phyloP scores from a whole-genome alignment of 805 yeast genomes.

The Lipomyces kockii region DNA sequence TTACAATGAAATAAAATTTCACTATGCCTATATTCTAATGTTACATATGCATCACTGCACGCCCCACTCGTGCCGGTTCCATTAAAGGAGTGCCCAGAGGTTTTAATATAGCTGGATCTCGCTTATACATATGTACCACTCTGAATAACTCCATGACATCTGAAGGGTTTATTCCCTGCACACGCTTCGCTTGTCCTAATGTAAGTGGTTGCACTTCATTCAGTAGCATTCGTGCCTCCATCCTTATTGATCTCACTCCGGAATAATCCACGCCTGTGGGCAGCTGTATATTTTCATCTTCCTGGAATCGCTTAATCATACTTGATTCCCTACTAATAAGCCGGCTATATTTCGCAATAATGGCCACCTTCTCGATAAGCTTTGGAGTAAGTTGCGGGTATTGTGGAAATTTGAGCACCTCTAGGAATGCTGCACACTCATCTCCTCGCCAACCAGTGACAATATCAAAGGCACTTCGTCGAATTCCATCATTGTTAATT shows the following conservation, averaged over 20 bases:
- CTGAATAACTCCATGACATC: slow-evolving; percentile 76
- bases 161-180: slow-evolving; percentile 95
- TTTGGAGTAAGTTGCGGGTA: slow-evolving; percentile 46
- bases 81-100: not conserved
- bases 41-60: too few relatives aligned
- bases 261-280: slow-evolving; percentile 71
- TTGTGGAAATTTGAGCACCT: slow-evolving; percentile 48
- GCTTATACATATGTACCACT: slow-evolving; percentile 7
- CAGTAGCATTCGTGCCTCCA: slow-evolving; percentile 50
- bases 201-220: slow-evolving; percentile 83
- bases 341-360: slow-evolving; percentile 84
- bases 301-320: slow-evolving; percentile 73
- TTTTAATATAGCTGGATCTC: slow-evolving; percentile 8
- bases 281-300: slow-evolving; percentile 77
- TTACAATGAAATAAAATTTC: not conserved
- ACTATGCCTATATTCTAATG: not conserved
- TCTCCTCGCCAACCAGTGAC: slow-evolving; percentile 57
- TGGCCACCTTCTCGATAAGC: slow-evolving; percentile 67
- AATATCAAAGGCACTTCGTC: slow-evolving; percentile 72
- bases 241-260: slow-evolving; percentile 51
- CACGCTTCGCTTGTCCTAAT: slow-evolving; percentile 91
- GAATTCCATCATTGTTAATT: slow-evolving; percentile 59
- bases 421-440: slow-evolving; percentile 37
- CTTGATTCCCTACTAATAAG: slow-evolving; percentile 74
- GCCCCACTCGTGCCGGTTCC: not conserved